Base-by-base conservation (phyloP, 306 rosid genomes). In the Acacia crassicarpa region DNA sequence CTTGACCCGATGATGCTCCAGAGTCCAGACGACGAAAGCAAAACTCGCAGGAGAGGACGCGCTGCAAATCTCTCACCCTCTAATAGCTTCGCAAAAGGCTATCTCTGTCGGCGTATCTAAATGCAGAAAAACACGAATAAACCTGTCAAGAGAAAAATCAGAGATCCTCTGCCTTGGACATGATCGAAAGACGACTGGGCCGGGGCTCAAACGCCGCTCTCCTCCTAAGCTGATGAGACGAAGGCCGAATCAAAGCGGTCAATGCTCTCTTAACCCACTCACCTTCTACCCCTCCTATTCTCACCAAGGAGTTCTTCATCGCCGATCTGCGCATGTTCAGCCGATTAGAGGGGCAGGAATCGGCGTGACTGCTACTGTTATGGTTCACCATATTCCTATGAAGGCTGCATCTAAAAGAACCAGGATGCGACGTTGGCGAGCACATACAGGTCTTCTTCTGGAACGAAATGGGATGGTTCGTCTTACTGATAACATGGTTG, bases 291-390 rank as follows among this genome's bases (percentile, higher is more conserved):
- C 98, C 91, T 38, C 98, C 93, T 75, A 96, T 96, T 27, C 99
- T 85, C 0, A 96, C 98, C 40, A 96, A 71, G 44, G 99, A 96
- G 77, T 96, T 96, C 81, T 88, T 94, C 99, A 96, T 96, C 3
- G 99, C 99, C 20, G 99, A 96, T 85, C 97, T 91, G 27, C 92
- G 94, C 99, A 93, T 96, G 65, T 96, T 93, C 10, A 92, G 86
- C 14, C 97, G 86, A 16, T 75, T 85, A 0, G 94, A 78, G 2
- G 97, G 96, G 53, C 59, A 91, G 30, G 96, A 77, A 19, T 79
- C 88, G 0, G 82, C 43, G 19, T 81, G 80, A 5, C 78, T 54
- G 33, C 74, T 83, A 30, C 78, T 80, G 44, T 44, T 65, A 44
- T 77, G 22, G 74, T 59, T 75, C 1, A 68, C 76, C 0, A 12